Evolutionary conservation across 2,329 filamentous ascomycete genomes (phyloP), one percentile per base, ranked within the genome.

Genomic region (Cercospora brassicicola): DNA sequence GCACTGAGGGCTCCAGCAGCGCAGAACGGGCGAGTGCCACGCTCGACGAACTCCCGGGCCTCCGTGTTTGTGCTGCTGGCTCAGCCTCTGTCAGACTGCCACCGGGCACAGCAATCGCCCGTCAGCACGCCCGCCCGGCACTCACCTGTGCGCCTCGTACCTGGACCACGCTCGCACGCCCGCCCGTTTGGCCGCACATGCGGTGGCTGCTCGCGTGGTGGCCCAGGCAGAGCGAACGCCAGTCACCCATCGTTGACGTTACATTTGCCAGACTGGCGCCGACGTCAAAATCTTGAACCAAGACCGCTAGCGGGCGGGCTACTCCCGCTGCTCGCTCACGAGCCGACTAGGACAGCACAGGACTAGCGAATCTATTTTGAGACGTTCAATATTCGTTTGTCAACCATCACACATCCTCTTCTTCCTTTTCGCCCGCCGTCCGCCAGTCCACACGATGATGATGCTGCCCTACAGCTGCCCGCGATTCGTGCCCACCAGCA

Each of bases 21-120:
- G 31, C 36, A 42, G 30, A 13, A 42, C 36, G 48, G 36, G 11
- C 23, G 30, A 28, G 48, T 33, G 20, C 62, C 15, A 56, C 31
- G 26, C 36, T 53, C 23, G 15, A 30, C 23, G 60, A 53, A 45
- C 36, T 51, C 26, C 62, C 62, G 62, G 62, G 62, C 28, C 30
- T 64, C 42, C 53, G 59, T 57, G 33, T 59, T 51, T 55, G 53
- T 20, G 45, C 45, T 20, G 36, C 36, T 39, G 36, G 59, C 59
- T 59, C 59, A 55, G 62, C 62, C 62, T 64, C 62, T 59, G 62
- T 64, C 23, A 48, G 36, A 64, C 53, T 20, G 42, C 20, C 45
- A 20, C 45, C 36, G 36, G 36, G 36, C 36, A 39, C 36, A 5
- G 15, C 7, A 13, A 7, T 15, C 36, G 36, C 45, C 45, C 60